These are phyloP conservation scores for Volvariella surrecta DNA, from an alignment of 1,284 basidiomycete species.

Conservation along the genomic window DNA sequence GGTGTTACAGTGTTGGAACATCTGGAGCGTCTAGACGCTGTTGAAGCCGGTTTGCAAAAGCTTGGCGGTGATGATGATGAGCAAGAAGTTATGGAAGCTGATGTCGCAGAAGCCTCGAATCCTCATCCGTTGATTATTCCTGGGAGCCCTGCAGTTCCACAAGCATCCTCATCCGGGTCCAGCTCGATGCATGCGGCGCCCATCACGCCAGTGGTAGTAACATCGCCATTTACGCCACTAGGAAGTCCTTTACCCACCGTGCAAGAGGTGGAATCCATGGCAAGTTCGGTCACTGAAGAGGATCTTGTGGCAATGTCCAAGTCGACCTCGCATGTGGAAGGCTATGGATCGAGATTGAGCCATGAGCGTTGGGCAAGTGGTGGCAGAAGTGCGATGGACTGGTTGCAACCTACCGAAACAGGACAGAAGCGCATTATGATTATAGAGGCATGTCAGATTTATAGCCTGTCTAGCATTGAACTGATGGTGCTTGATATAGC, in stretches of 20 bases:
- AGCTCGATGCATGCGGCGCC: constrained; percentile 12
- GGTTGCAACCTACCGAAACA: constrained; percentile 49
- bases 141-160: constrained; percentile 7
- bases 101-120: constrained; percentile 43
- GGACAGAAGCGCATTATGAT: constrained; percentile 53
- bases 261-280: constrained; percentile 39
- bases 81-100: constrained; percentile 30
- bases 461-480: not conserved
- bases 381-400: constrained; percentile 44
- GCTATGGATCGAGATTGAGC: constrained; percentile 20
- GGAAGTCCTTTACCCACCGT: constrained; percentile 47
- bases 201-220: constrained; percentile 20
- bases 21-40: constrained; percentile 71
- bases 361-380: constrained; percentile 38
- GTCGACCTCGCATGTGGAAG: constrained; percentile 61
- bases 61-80: constrained; percentile 45
- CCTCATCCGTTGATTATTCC: constrained; percentile 12
- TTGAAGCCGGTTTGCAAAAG: constrained; percentile 68
- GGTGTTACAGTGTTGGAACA: constrained; percentile 77
- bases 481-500: constrained; percentile 30
- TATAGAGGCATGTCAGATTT: constrained; percentile 49
- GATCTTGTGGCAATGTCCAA: constrained; percentile 67
- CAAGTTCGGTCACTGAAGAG: constrained; percentile 56
- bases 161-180: constrained; percentile 3
- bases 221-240: constrained; percentile 39